Conservation (phyloP, 768 basidiomycete species). For the Mycena haematopus region DNA sequence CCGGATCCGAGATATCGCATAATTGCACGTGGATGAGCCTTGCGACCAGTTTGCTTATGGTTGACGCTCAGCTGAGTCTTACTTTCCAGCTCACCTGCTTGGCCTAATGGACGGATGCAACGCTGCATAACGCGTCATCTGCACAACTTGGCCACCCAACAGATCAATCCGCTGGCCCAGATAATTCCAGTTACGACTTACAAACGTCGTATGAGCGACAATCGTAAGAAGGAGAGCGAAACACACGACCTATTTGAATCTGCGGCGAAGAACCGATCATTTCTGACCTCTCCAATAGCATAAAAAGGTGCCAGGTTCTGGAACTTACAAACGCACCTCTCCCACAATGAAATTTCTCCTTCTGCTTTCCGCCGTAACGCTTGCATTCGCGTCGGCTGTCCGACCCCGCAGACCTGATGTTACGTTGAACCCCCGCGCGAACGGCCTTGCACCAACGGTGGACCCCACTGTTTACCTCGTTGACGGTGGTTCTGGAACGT, state of each 20-base stretch:
- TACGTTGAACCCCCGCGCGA: constrained; percentile 14
- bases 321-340: background rate
- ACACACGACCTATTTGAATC: background rate
- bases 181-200: too few species aligned
- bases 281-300: background rate
- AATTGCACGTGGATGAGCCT: constrained; percentile 7
- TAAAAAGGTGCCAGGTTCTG: background rate
- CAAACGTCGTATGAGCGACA: too few species aligned
- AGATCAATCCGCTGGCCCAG: too few species aligned
- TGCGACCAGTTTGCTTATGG: constrained; percentile 3
- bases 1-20: background rate
- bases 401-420: background rate
- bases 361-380: constrained; percentile 1
- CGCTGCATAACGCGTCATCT: background rate
- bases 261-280: background rate
- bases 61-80: constrained; percentile 6
- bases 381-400: background rate
- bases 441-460: constrained; percentile 22
- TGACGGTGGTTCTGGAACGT: constrained; percentile 18
- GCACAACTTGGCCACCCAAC: background rate
- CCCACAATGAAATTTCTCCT: constrained; percentile 11
- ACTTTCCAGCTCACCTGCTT: background rate
- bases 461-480: constrained; percentile 1
- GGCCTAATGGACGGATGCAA: too few species aligned
- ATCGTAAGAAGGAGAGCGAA: background rate